These are phyloP conservation scores for Collybia sordida DNA, from an alignment of 768 basidiomycete genomes.

Conservation along the genomic window DNA sequence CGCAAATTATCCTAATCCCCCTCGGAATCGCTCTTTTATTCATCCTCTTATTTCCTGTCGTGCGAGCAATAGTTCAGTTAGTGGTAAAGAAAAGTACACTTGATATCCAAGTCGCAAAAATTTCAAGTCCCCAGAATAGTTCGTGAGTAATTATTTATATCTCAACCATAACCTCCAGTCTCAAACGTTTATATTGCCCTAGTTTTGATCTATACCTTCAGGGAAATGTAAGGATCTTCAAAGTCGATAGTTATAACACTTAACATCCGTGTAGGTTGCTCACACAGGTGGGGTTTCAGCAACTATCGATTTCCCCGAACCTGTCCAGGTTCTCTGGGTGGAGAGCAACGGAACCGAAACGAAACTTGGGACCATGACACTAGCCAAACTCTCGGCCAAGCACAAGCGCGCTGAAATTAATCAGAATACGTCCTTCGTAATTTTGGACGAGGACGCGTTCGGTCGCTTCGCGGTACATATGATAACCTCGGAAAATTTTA, in stretches of 20 bases:
- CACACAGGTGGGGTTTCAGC: slow-evolving; percentile 70
- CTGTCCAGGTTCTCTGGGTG: slow-evolving; percentile 61
- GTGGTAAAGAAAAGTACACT: slow-evolving; percentile 58
- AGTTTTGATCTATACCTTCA: slow-evolving; percentile 55
- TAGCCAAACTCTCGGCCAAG: slow-evolving; percentile 47
- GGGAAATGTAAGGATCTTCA: slow-evolving; percentile 44
- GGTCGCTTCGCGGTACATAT: slow-evolving; percentile 58
- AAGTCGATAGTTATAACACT: neutral
- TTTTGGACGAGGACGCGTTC: slow-evolving; percentile 57
- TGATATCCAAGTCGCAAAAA: slow-evolving; percentile 50
- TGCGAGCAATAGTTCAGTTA: slow-evolving; percentile 63
- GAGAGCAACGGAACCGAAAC: slow-evolving; percentile 42
- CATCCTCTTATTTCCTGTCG: slow-evolving; percentile 66
- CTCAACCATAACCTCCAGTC: neutral
- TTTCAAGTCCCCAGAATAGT: slow-evolving; percentile 52
- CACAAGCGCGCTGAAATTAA: slow-evolving; percentile 61
- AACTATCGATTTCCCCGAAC: slow-evolving; percentile 57
- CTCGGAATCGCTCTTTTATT: slow-evolving; percentile 65
- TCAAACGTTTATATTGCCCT: neutral
- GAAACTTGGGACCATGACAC: slow-evolving; percentile 52
- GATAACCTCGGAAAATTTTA: slow-evolving; percentile 68
- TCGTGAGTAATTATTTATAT: slow-evolving; percentile 41
- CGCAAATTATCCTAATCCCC: slow-evolving; percentile 45
- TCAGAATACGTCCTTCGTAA: slow-evolving; percentile 57
- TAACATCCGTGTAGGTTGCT: slow-evolving; percentile 40